Evolutionary conservation across 306 rosid genomes (phyloP), one percentile per base, ranked within the genome.

Genomic region (Myrica gale): DNA sequence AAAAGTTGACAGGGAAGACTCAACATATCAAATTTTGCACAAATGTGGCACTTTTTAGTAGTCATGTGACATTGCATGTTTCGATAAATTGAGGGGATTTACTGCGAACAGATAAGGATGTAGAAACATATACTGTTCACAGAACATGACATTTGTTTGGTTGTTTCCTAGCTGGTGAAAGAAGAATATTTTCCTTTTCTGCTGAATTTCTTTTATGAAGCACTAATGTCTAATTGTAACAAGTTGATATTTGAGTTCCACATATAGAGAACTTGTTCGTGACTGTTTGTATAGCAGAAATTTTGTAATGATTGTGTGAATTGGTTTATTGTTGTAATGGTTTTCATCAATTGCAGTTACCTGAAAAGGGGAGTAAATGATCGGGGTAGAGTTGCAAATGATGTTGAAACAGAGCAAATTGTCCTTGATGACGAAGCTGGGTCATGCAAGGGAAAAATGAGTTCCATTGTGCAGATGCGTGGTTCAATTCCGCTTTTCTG

Each of bases 401-500:
- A 95, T 83, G 98, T 95, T 74, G 98, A 95, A 86, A 95, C 98
- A 21, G 98, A 95, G 84, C 98, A 95, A 86, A 95, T 90, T 80
- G 87, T 95, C 78, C 92, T 95, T 72, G 97, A 92, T 61, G 98
- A 92, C 71, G 97, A 92, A 83, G 89, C 92, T 89, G 98, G 97
- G 67, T 85, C 91, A 15, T 90, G 89, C 85, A 88, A 84, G 81
- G 98, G 98, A 5, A 89, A 86, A 84, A 92, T 95, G 97, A 95
- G 98, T 92, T 92, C 98, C 9, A 86, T 92, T 74, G 97, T 95
- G 72, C 98, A 95, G 82, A 88, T 95, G 96, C 97, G 98, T 12
- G 98, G 98, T 55, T 95, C 98, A 60, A 90, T 95, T 78, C 98
- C 98, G 9, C 98, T 95, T 68, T 95, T 95, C 77, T 95, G 98